Percentiles rank a stretch among this genome's conserved stretches.
These are phyloP conservation scores for Prunella vulgaris DNA, from an alignment of 257 asterid genomes.

Conservation along the genomic window DNA sequence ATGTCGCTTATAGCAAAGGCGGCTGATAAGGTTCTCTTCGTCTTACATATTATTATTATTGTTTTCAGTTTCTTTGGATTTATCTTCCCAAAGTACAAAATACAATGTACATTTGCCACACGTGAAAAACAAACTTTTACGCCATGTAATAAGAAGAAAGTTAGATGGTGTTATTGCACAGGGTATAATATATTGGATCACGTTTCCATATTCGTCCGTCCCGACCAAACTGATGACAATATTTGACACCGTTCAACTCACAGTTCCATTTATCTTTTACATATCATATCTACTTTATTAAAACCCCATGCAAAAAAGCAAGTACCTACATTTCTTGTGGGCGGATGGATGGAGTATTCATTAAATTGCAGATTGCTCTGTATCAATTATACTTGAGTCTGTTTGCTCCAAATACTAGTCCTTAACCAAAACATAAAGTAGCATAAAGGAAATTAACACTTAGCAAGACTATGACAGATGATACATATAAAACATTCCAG, in stretches of 20 bases:
- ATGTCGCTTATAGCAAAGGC: conserved; percentile 32
- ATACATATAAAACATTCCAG: background rate
- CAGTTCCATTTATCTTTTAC: too few relatives aligned
- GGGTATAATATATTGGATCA: background rate
- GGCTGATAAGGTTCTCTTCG: conserved; percentile 19
- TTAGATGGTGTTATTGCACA: background rate
- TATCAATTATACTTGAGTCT: background rate
- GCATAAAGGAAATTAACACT: background rate
- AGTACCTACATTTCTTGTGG: too few relatives aligned
- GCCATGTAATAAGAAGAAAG: background rate
- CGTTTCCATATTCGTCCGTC: background rate
- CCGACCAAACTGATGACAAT: too few relatives aligned
- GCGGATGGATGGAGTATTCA: too few relatives aligned
- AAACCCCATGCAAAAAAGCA: too few relatives aligned
- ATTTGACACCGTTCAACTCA: too few relatives aligned
- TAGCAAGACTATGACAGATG: background rate
- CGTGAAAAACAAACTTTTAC: background rate
- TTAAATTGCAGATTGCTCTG: background rate
- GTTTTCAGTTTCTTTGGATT: background rate
- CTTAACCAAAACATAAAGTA: background rate
- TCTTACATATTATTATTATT: background rate
- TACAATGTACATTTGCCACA: background rate
- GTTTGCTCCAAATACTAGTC: background rate
- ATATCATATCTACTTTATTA: too few relatives aligned
- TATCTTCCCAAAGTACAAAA: background rate